Percentiles rank a stretch among this genome's conserved stretches.
phyloP scores from a whole-genome alignment of 768 basidiomycete species.

The Cytidiella melzeri region DNA sequence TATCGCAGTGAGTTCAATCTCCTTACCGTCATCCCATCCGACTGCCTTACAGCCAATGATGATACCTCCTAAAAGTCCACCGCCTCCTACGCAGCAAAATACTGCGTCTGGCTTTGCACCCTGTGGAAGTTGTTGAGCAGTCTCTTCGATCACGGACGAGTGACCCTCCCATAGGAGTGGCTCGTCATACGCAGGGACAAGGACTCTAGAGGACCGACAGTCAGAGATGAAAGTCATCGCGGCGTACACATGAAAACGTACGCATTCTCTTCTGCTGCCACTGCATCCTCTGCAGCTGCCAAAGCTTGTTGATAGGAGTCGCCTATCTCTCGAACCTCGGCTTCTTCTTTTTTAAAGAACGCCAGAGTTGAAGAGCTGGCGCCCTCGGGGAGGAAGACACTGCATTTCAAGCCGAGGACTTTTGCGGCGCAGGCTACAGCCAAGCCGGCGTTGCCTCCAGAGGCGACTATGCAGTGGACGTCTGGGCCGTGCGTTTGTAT shows the following conservation, averaged over 20 bases:
- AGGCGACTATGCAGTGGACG: conserved; percentile 64
- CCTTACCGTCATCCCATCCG: conserved; percentile 66
- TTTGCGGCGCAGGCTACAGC: conserved; percentile 62
- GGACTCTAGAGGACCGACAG: conserved; percentile 42
- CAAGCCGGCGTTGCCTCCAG: conserved; percentile 77
- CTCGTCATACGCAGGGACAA: conserved; percentile 70
- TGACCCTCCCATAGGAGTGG: conserved; percentile 70
- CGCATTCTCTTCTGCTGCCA: conserved; percentile 42
- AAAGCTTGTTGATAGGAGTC: conserved; percentile 54
- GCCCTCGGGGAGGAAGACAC: conserved; percentile 58
- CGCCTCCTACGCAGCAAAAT: conserved; percentile 76
- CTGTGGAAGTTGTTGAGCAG: conserved; percentile 42
- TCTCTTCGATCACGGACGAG: conserved; percentile 65
- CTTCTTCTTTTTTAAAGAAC: conserved; percentile 46
- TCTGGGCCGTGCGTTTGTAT: conserved; percentile 43
- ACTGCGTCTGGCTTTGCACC: conserved; percentile 55
- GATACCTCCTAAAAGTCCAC: conserved; percentile 63
- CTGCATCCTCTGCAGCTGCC: conserved; percentile 40
- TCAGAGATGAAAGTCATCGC: too few relatives aligned
- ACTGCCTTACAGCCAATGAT: conserved; percentile 57
- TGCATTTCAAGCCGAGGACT: conserved; percentile 50
- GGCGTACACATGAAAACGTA: conserved; percentile 30
- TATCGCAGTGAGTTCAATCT: background rate
- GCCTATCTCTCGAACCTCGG: conserved; percentile 54
- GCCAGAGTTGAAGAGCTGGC: conserved; percentile 43